Base-by-base conservation (phyloP, 2,329 filamentous ascomycete species). In the Ustulina deusta region DNA sequence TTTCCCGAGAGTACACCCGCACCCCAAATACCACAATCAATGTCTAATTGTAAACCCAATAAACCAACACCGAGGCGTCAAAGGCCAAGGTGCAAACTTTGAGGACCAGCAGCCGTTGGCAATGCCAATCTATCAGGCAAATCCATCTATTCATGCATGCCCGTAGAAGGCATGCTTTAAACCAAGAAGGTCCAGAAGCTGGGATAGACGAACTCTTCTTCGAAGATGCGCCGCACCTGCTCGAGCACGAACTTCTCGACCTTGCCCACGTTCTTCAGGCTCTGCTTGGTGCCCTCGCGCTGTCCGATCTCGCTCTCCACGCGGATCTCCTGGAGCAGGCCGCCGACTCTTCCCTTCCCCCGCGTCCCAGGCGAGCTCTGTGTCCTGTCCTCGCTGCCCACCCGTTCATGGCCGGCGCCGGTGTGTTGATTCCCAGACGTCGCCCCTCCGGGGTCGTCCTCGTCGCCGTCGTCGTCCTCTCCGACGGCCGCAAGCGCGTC, bases 111-210 rank as follows among this genome's bases (percentile, higher is more conserved):
- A 7, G 29, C 3, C 7, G 29, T 32, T 32, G 29, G 7, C 29
- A 32, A 32, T 32, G 7, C 4, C 29, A 15, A 5, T 15, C 11
- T 4, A 40, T 2, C 36, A 40, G 5, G 15, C 42, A 22, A n/a
- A n/a, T n/a, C n/a, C n/a, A n/a, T n/a, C n/a, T n/a, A 6, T 22
- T 46, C 42, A 32, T 32, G 7, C 7, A 29, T 17, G 5, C 20
- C 25, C 25, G 9, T 29, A 15, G 17, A 2, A 15, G 17, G 5
- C 44, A 54, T 17, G n/a, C 20, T 38, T 74, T 81, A 97, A 51
- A 98, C 91, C 74, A 99, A 83, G 79, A 98, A 97, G 0, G 95
- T 98, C 94, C 95, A 98, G 81, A 97, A 98, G 80, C 94, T 97
- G 51, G 96, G 96, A 82, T 97, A 98, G 69, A 98, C 94, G 82